Evolutionary conservation across 2,329 filamentous ascomycete species (phyloP), one percentile per base, ranked within the genome.

Genomic region (Aspergillus melleus): DNA sequence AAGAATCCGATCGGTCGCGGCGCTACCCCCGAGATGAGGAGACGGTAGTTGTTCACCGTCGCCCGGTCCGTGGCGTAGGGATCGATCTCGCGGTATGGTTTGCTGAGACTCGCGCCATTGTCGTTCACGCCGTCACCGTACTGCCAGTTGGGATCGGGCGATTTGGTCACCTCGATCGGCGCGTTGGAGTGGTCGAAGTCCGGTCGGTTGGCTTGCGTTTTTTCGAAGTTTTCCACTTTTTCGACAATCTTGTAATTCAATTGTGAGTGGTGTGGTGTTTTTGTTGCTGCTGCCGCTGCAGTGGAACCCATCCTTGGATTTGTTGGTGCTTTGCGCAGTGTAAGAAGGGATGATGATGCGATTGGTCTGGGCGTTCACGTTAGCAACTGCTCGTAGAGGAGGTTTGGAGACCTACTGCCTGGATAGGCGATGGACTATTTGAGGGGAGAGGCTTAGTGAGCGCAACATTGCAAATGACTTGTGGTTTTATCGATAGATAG

Each of bases 11-110:
- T 89, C 11, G 94, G 94, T 12, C 94, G 86, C 0, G 94, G 94
- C 12, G 92, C 84, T 65, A 97, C 86, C 64, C 86, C 87, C n/a
- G 87, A 90, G 75, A 97, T 96, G 62, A 97, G 81, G 12, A 97
- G 85, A 78, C 96, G 96, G 84, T 98, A 97, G 83, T 97, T 97
- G 78, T 85, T 86, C 1, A 81, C 78, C 0, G 86, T 77, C 0
- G 87, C 83, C 0, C 93, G 85, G 32, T 88, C 90, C 24, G 86
- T 79, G 57, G 83, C 88, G 73, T 93, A 87, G 0, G 93, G 93
- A 75, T 96, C 89, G 68, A 97, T 96, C 70, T 88, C 80, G 64
- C 94, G 76, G 77, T 96, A 91, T 1, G 79, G 73, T 60, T 86
- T 84, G 56, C 79, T 72, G 63, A 84, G 69, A 58, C 77, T 75